phyloP scores from a whole-genome alignment of 2,329 filamentous ascomycete genomes.

The Dissoconium aciculare region DNA sequence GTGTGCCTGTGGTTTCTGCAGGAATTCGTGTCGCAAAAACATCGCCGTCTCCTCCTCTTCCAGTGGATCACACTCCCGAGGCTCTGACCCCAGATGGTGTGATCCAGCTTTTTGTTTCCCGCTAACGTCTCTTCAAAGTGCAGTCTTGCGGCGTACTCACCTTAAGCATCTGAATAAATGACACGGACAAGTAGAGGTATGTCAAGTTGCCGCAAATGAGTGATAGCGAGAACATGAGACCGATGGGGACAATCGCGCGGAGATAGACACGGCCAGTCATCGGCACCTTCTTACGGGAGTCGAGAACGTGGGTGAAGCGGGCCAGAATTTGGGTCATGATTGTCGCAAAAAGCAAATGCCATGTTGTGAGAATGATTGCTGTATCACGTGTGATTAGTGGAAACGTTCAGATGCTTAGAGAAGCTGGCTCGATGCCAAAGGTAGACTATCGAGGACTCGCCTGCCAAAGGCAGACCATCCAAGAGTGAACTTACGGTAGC shows the following conservation, averaged over 20 bases:
- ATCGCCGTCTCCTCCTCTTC: too few species aligned
- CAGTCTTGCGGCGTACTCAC: conserved; percentile 27
- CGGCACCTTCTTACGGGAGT: conserved; percentile 89
- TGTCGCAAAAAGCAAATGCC: conserved; percentile 86
- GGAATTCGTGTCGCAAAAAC: too few species aligned
- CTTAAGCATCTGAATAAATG: conserved; percentile 99
- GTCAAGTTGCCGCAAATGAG: conserved; percentile 94
- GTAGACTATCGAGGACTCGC: too few species aligned
- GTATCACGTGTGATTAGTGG: too few species aligned
- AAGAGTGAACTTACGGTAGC: conserved; percentile 32
- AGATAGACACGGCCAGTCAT: conserved; percentile 93
- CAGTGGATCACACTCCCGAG: too few species aligned
- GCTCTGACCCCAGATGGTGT: too few species aligned
- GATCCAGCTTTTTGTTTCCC: too few species aligned
- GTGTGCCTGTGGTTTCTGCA: background rate
- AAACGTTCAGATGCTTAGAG: too few species aligned
- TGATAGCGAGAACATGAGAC: conserved; percentile 87
- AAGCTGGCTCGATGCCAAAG: too few species aligned
- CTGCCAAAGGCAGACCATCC: too few species aligned
- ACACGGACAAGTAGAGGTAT: conserved; percentile 86
- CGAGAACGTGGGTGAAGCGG: conserved; percentile 74
- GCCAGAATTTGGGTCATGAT: conserved; percentile 89
- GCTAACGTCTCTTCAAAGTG: too few species aligned
- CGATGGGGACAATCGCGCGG: conserved; percentile 85
- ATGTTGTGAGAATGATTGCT: conserved; percentile 83